Base-by-base conservation (phyloP, 2,329 filamentous ascomycete genomes). In the Ceratocystis variospora region DNA sequence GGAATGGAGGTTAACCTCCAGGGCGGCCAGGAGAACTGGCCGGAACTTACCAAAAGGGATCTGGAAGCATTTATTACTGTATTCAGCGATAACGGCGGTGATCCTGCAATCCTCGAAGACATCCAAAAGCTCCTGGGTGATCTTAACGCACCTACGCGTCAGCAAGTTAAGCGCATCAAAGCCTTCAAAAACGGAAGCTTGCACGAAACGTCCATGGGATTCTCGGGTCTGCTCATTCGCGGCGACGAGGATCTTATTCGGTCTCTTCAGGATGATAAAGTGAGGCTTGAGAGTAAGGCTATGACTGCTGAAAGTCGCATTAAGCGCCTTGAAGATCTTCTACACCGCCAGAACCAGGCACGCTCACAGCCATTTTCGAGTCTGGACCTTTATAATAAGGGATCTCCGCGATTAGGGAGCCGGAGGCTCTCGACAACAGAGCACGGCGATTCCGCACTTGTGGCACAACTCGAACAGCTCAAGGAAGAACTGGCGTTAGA, bases 141-240 rank as follows among this genome's bases (percentile, higher is more conserved):
- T 65, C 80, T 97, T 15, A 87, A 87, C 73, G 84, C 83, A 66
- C 91, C 93, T 2, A 94, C 90, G 0, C 90, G 88, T 71, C 90
- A 94, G 73, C 92, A 96, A 73, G 84, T 87, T 68, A 92, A 90
- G 75, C 85, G 90, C 67, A 84, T 94, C 5, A 96, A 93, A 74
- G 91, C 90, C 4, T 97, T 99, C 79, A 96, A 96, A 73, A 94
- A 95, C 73, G 94, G 94, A 17, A 97, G 94, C 73, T 83, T 97
- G 46, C 91, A 96, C 71, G 94, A 97, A 73, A 87, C 87, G n/a
- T 85, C 84, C 2, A 82, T 96, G 68, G 90, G 90, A n/a, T 85
- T 88, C 72, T 95, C 89, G 70, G 93, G 90, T 0, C 81, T 96
- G 8, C 77, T 96, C 71, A 83, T 96, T 15, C 86, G 90, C 48